Percentiles rank a stretch among this genome's conserved stretches.
Conservation (phyloP, 495 filamentous ascomycete genomes). For the Penicillium simplicissimum region DNA sequence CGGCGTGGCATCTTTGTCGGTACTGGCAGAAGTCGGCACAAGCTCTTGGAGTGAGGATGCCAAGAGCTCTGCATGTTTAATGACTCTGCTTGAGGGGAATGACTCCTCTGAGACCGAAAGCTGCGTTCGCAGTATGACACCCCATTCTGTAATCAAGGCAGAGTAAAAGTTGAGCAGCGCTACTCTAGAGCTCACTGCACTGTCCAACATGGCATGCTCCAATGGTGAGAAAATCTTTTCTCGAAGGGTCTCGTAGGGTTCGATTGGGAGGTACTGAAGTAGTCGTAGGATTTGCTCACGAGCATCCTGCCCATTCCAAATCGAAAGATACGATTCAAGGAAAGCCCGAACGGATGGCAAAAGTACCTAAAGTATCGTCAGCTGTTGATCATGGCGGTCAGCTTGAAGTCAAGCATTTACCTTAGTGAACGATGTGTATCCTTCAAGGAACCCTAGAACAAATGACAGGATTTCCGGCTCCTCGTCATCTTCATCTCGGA, state of each 20-base stretch:
- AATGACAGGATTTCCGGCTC: conserved; percentile 47
- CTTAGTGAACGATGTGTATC: conserved; percentile 64
- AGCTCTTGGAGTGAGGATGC: conserved; percentile 61
- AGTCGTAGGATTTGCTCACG: conserved; percentile 63
- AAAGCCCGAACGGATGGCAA: conserved; percentile 63
- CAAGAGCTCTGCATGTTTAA: conserved; percentile 61
- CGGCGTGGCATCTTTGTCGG: conserved; percentile 22
- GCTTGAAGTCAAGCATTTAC: conserved; percentile 39
- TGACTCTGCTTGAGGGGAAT: conserved; percentile 46
- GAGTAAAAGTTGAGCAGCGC: conserved; percentile 70
- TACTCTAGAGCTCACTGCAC: conserved; percentile 49
- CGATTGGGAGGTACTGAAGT: conserved; percentile 62
- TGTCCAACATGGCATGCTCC: conserved; percentile 59
- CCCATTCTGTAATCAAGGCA: conserved; percentile 69
- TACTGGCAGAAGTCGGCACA: conserved; percentile 27
- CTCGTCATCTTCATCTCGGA: conserved; percentile 49
- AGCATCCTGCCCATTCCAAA: conserved; percentile 69
- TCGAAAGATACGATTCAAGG: conserved; percentile 57
- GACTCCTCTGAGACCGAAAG: conserved; percentile 33
- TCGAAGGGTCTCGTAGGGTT: conserved; percentile 54
- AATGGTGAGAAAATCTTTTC: conserved; percentile 52
- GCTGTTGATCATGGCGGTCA: neutral
- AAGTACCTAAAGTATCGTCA: conserved; percentile 52
- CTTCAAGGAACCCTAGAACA: conserved; percentile 57
- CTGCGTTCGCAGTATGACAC: conserved; percentile 40